Evolutionary conservation across 2,329 filamentous ascomycete genomes (phyloP).

Genomic region (Sporothrix mexicana): DNA sequence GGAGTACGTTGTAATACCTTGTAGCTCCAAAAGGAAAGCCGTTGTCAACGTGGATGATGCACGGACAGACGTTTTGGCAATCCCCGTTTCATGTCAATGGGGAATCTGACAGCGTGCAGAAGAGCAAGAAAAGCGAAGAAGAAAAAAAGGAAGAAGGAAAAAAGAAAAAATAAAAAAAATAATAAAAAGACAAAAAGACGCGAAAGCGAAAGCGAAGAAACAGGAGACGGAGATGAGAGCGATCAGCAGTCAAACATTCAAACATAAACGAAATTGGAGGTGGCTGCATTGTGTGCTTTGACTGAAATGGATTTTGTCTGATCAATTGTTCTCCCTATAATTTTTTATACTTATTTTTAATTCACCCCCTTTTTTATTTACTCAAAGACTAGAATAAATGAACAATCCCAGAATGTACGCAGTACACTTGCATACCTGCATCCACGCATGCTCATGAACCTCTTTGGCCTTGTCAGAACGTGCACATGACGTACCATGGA

Average conservation of each 20-base stretch:
- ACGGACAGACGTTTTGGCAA: constrained; percentile 11
- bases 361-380: neutral
- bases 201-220: no score
- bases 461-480: neutral
- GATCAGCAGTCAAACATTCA: neutral
- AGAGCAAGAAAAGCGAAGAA: no score
- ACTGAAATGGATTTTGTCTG: neutral
- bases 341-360: no score
- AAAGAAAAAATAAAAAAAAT: neutral
- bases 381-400: neutral
- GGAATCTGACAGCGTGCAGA: neutral
- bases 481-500: neutral
- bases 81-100: constrained; percentile 21
- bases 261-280: constrained; percentile 1
- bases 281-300: neutral
- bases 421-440: neutral
- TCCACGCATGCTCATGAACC: neutral
- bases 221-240: neutral
- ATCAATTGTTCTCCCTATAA: neutral
- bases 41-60: neutral
- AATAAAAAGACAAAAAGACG: no score
- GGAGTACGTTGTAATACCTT: neutral
- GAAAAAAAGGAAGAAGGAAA: neutral
- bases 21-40: neutral
- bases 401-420: neutral